phyloP scores from a whole-genome alignment of 2,329 filamentous ascomycete genomes.

The Phaeosphaeriaceae sp. region DNA sequence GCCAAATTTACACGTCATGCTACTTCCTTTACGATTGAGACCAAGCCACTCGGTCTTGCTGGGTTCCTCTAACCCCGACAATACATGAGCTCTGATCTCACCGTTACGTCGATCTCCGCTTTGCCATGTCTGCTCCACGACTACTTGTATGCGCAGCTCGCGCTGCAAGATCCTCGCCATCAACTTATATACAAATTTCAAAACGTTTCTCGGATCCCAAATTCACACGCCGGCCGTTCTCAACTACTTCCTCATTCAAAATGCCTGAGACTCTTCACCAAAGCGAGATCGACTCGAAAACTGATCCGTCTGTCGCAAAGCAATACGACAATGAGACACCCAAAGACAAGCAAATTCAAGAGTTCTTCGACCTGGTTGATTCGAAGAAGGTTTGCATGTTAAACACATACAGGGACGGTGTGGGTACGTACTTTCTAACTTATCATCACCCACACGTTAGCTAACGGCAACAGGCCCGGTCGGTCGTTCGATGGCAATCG shows the following conservation, averaged over 20 bases:
- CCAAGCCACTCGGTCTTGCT: slow-evolving; percentile 8
- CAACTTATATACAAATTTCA: slow-evolving; percentile 9
- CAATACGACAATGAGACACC: slow-evolving; percentile 56
- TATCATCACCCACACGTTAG: background rate
- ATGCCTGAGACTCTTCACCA: slow-evolving; percentile 55
- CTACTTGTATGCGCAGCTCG: slow-evolving; percentile 23
- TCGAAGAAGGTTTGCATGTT: slow-evolving; percentile 54
- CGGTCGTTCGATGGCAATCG: slow-evolving; percentile 57
- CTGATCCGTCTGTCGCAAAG: slow-evolving; percentile 57
- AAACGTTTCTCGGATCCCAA: background rate
- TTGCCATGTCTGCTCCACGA: slow-evolving; percentile 21
- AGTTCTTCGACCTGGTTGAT: slow-evolving; percentile 57
- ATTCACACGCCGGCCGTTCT: slow-evolving; percentile 20
- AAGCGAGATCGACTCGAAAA: slow-evolving; percentile 51
- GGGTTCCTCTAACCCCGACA: slow-evolving; percentile 3
- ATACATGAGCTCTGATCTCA: slow-evolving; percentile 26
- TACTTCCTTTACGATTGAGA: slow-evolving; percentile 9
- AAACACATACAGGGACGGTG: slow-evolving; percentile 50
- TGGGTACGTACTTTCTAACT: slow-evolving; percentile 38
- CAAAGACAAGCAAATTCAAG: slow-evolving; percentile 54
- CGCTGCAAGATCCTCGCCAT: slow-evolving; percentile 3
- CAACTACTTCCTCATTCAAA: slow-evolving; percentile 33
- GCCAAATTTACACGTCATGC: slow-evolving; percentile 27
- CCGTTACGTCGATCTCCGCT: slow-evolving; percentile 21
- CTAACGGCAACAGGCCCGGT: slow-evolving; percentile 44